Conservation (phyloP, 352 stramenopile genomes). For the Pythium vanterpoolii region DNA sequence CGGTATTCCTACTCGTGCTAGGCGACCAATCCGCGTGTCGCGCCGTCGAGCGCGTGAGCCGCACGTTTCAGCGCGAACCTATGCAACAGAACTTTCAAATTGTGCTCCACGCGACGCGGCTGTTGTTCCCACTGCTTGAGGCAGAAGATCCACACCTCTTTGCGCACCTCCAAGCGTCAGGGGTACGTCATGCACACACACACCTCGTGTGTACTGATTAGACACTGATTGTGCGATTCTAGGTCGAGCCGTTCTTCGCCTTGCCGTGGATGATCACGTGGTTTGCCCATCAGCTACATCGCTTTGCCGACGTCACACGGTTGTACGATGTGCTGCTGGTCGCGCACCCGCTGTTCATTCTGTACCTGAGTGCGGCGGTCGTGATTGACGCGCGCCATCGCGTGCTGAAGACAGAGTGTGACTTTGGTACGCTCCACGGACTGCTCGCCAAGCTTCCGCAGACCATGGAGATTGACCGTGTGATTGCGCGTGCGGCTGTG, state of each 20-base stretch:
- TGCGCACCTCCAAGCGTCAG: conserved; percentile 55
- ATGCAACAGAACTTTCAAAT: conserved; percentile 84
- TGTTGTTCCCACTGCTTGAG: conserved; percentile 71
- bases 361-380: conserved; percentile 89
- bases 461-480: conserved; percentile 65
- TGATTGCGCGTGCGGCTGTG: conserved; percentile 46
- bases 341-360: conserved; percentile 88
- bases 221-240: not conserved
- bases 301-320: conserved; percentile 83
- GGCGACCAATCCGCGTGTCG: conserved; percentile 66
- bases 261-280: conserved; percentile 94
- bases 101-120: conserved; percentile 57
- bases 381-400: conserved; percentile 48
- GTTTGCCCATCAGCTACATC: conserved; percentile 91
- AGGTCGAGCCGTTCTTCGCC: conserved; percentile 93
- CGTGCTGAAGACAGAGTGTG: conserved; percentile 65
- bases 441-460: conserved; percentile 72
- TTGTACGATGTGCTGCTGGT: conserved; percentile 94
- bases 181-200: conserved; percentile 26
- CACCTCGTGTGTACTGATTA: not conserved
- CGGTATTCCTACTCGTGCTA: conserved; percentile 76
- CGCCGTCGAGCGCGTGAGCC: conserved; percentile 71
- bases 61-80: conserved; percentile 87
- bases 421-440: conserved; percentile 77
- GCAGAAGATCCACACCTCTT: conserved; percentile 61